Conservation (phyloP, 257 asterid species). For the Handroanthus guayacan region DNA sequence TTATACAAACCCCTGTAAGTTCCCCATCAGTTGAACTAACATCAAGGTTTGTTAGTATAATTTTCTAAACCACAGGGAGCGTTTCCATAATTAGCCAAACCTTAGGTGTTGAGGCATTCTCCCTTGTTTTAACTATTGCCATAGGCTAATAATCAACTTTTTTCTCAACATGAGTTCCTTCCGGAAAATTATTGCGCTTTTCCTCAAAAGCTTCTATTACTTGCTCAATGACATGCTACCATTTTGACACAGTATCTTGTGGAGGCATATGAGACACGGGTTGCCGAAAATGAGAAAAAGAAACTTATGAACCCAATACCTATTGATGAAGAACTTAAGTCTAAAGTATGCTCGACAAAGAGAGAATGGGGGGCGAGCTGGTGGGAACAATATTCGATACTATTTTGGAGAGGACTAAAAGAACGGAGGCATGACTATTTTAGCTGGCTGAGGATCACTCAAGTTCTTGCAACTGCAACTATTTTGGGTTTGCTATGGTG, state of each 20-base stretch:
- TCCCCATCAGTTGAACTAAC: no score
- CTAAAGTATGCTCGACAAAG: slow-evolving; percentile 50
- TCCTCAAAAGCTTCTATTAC: neutral
- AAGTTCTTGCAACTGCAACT: slow-evolving; percentile 89
- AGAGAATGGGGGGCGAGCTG: slow-evolving; percentile 96
- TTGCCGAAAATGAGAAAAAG: slow-evolving; percentile 74
- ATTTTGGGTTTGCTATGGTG: slow-evolving; percentile 93
- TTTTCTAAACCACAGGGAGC: no score
- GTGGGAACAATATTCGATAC: slow-evolving; percentile 82
- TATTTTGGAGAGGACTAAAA: slow-evolving; percentile 80
- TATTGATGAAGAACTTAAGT: slow-evolving; percentile 66
- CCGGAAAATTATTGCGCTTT: no score
- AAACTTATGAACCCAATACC: slow-evolving; percentile 55
- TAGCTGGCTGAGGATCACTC: slow-evolving; percentile 91
- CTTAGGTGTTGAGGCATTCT: no score
- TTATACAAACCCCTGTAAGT: no score
- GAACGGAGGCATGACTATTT: slow-evolving; percentile 90
- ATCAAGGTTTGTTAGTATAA: no score
- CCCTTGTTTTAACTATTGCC: no score
- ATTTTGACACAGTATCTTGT: slow-evolving; percentile 68
- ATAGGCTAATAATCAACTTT: no score
- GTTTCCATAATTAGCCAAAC: no score
- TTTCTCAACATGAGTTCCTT: no score
- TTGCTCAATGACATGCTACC: slow-evolving; percentile 22
- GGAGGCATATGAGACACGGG: slow-evolving; percentile 79